phyloP scores from a whole-genome alignment of 1,284 basidiomycete species.

The Phellinidium pouzarii region DNA sequence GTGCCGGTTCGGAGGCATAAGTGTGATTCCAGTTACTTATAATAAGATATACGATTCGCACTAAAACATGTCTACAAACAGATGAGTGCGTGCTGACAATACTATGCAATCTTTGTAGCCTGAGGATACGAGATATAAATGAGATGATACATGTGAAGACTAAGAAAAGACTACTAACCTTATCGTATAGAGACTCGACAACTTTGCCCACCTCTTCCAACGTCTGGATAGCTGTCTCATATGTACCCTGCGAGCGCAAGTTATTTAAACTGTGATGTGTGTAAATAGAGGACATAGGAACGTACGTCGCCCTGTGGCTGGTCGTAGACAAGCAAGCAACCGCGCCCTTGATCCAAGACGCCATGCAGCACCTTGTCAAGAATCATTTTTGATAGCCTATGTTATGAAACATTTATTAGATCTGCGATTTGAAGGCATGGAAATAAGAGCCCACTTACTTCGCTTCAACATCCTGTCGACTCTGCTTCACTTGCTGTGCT shows the following conservation, averaged over 20 bases:
- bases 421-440: neutral
- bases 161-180: conserved; percentile 42
- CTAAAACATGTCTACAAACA: neutral
- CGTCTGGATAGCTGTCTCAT: conserved; percentile 83
- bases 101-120: conserved; percentile 43
- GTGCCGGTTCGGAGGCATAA: too few species aligned
- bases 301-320: conserved; percentile 77
- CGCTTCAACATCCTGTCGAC: conserved; percentile 85
- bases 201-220: conserved; percentile 88
- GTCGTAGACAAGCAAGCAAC: conserved; percentile 88
- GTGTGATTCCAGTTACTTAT: too few species aligned
- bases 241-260: conserved; percentile 36
- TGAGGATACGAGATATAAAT: conserved; percentile 20
- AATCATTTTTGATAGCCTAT: conserved; percentile 94
- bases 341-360: conserved; percentile 91
- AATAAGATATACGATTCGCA: too few species aligned
- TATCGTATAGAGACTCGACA: conserved; percentile 86
- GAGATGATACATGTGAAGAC: conserved; percentile 7
- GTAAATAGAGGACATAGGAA: conserved; percentile 17
- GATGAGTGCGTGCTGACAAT: neutral
- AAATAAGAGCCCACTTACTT: conserved; percentile 55
- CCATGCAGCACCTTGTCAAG: conserved; percentile 93
- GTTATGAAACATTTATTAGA: conserved; percentile 9
- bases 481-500: conserved; percentile 85
- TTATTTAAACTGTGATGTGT: neutral